Evolutionary conservation across 768 basidiomycete genomes (phyloP).

Genomic region (Paxillus ammoniavirescens): DNA sequence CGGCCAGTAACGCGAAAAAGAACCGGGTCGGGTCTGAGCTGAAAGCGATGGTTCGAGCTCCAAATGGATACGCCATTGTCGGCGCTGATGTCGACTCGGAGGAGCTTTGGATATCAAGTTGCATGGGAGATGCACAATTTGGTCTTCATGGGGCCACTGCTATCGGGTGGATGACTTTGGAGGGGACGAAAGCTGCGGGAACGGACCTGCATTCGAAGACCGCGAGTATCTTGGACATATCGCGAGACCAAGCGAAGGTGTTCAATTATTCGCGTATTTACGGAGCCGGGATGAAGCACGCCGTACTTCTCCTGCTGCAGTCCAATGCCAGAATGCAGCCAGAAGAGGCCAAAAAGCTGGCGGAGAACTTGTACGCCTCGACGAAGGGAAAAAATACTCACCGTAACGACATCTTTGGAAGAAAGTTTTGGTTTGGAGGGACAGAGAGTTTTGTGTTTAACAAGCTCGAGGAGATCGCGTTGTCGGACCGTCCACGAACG

Average conservation of each 20-base stretch:
- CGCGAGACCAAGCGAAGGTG: slow-evolving; percentile 93
- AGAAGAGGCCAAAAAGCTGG: slow-evolving; percentile 76
- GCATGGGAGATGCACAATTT: slow-evolving; percentile 98
- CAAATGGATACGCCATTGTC: slow-evolving; percentile 89
- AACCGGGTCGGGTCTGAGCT: slow-evolving; percentile 98
- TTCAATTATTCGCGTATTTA: slow-evolving; percentile 99
- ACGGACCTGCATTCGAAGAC: slow-evolving; percentile 98
- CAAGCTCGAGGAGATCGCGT: slow-evolving; percentile 92
- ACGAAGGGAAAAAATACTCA: slow-evolving; percentile 93
- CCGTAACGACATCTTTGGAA: slow-evolving; percentile 65
- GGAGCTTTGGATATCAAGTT: slow-evolving; percentile 98
- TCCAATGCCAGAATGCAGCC: slow-evolving; percentile 76
- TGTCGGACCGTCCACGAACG: slow-evolving; percentile 82
- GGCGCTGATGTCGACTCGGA: slow-evolving; percentile 99
- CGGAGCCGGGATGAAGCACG: slow-evolving; percentile 96
- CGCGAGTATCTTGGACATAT: slow-evolving; percentile 87
- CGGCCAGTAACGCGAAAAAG: slow-evolving; percentile 96
- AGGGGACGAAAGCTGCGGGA: slow-evolving; percentile 91
- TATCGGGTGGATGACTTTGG: slow-evolving; percentile 99
- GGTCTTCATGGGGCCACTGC: slow-evolving; percentile 95
- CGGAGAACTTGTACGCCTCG: slow-evolving; percentile 82
- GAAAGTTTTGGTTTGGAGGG: slow-evolving; percentile 95
- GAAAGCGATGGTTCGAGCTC: slow-evolving; percentile 96
- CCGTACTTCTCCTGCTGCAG: slow-evolving; percentile 82
- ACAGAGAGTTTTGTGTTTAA: slow-evolving; percentile 97